A percentile compares a stretch with the other conserved stretches of the same genome.
phyloP scores from a whole-genome alignment of 768 basidiomycete genomes.

The Symmetrospora coprosmae region DNA sequence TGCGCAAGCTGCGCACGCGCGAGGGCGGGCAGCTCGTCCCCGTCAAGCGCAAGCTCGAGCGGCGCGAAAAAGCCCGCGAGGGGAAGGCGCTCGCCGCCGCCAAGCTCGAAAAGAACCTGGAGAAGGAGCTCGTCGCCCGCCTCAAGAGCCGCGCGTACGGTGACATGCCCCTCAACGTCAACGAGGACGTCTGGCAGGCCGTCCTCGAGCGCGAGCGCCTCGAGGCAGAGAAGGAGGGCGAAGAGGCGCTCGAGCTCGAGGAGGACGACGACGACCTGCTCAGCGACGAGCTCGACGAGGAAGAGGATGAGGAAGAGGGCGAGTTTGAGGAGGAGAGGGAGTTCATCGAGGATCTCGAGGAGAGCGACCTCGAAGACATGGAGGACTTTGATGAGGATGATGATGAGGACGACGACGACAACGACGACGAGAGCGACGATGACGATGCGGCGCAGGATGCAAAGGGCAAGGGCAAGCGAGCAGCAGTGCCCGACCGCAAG shows the following conservation, averaged over 20 bases:
- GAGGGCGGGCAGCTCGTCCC: slow-evolving; percentile 78
- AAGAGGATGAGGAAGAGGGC: slow-evolving; percentile 47
- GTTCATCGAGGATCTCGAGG: slow-evolving; percentile 62
- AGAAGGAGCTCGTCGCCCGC: slow-evolving; percentile 88
- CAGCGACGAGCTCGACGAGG: slow-evolving; percentile 44
- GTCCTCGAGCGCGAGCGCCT: slow-evolving; percentile 63
- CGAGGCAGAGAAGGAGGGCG: slow-evolving; percentile 37
- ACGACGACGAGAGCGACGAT: slow-evolving; percentile 39
- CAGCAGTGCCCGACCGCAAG: slow-evolving; percentile 36
- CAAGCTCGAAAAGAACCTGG: slow-evolving; percentile 82
- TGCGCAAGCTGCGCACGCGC: slow-evolving; percentile 54
- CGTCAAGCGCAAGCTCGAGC: slow-evolving; percentile 91
- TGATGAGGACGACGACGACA: slow-evolving; percentile 40
- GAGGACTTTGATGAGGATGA: slow-evolving; percentile 37
- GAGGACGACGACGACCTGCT: slow-evolving; percentile 44
- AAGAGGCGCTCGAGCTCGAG: slow-evolving; percentile 44
- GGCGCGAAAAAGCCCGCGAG: slow-evolving; percentile 80
- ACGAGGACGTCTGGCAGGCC: slow-evolving; percentile 88
- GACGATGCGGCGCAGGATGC: slow-evolving; percentile 38
- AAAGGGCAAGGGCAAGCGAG: slow-evolving; percentile 53
- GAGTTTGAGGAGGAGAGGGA: slow-evolving; percentile 51
- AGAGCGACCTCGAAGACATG: slow-evolving; percentile 46
- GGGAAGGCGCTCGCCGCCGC: slow-evolving; percentile 92
- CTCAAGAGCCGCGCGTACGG: slow-evolving; percentile 94
- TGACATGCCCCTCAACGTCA: slow-evolving; percentile 91